Percentiles rank a stretch among this genome's conserved stretches.
These are phyloP conservation scores for Obba rivulosa DNA, from an alignment of 768 basidiomycete genomes.

Conservation along the genomic window DNA sequence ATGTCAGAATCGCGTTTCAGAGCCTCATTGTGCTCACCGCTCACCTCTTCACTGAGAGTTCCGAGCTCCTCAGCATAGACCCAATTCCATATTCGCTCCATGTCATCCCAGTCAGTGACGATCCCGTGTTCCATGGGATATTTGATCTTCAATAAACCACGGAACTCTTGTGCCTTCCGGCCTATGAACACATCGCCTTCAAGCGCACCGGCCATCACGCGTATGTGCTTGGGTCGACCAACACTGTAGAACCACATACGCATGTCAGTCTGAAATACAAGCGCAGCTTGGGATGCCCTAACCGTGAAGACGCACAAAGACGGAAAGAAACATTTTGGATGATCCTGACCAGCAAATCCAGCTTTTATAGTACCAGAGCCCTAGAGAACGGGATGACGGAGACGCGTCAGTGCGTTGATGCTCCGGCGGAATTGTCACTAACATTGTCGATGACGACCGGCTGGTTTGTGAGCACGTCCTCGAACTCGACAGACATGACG, in stretches of 20 bases:
- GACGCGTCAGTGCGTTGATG: slow-evolving; percentile 21
- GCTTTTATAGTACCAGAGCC: slow-evolving; percentile 99
- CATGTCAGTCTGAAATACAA: slow-evolving; percentile 5
- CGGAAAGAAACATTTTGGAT: slow-evolving; percentile 99
- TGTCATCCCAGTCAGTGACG: slow-evolving; percentile 99
- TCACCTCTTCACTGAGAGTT: slow-evolving; percentile 93
- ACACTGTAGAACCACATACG: slow-evolving; percentile 47
- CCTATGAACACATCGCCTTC: slow-evolving; percentile 98
- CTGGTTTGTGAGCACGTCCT: slow-evolving; percentile 95
- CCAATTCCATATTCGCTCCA: slow-evolving; percentile 99
- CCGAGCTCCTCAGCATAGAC: slow-evolving; percentile 95
- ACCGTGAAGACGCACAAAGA: slow-evolving; percentile 77
- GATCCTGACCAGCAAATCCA: slow-evolving; percentile 97
- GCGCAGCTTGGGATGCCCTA: slow-evolving; percentile 19
- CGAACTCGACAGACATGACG: slow-evolving; percentile 79
- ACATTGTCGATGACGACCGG: slow-evolving; percentile 99
- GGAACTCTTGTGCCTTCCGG: slow-evolving; percentile 88
- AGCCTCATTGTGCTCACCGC: slow-evolving; percentile 11
- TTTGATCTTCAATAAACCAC: slow-evolving; percentile 94
- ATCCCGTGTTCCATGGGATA: slow-evolving; percentile 99
- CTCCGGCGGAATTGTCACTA: slow-evolving; percentile 24
- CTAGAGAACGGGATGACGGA: slow-evolving; percentile 32
- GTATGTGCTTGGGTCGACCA: slow-evolving; percentile 94
- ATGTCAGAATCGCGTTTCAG: neutral
- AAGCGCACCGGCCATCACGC: slow-evolving; percentile 95